Base-by-base conservation (phyloP, 164 flowering plant species). In the Piper betle region DNA sequence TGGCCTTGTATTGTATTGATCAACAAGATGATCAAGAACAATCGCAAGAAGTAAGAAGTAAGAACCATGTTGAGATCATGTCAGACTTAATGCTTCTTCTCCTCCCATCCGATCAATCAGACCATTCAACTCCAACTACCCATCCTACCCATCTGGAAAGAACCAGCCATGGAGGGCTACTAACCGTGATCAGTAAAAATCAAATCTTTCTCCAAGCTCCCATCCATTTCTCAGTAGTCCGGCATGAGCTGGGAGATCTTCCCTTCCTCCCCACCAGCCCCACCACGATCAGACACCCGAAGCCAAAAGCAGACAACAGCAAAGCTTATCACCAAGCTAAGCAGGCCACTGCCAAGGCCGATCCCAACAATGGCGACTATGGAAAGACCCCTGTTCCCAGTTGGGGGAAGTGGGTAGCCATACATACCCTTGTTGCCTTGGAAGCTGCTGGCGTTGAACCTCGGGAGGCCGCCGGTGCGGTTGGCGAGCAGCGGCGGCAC, bases 301-400 rank as follows among this genome's bases (percentile, higher is more conserved):
- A 92, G 74, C 98, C 97, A 92, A 17, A 86, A 66, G 68, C 98
- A 93, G 10, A 93, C 98, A 6, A 81, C 96, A 9, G 86, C 82
- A 52, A 93, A 93, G 61, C 98, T 93, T 11, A 93, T 64, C 33
- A 90, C 75, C 77, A 93, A 70, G 60, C 98, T 93, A 61, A 88
- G 67, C 9, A 87, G 59, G 56, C 98, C 98, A 65, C 98, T 93
- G 12, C 98, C 98, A 42, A 93, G 70, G 20, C 96, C 98, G 69
- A 93, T 93, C 71, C 84, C 88, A 13, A 90, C 98, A 57, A 93
- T 93, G 16, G 90, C 85, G 79, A 84, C 37, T 5, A 87, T 73
- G 5, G 94, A 81, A 39, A 93, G 59, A 15, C 92, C 87, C 58
- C 69, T 82, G 18, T 57, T 73, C 66, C 68, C 79, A 69, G 71